These are phyloP conservation scores for Penicillium sp. DNA, from an alignment of 2,329 filamentous ascomycete species.

Conservation along the genomic window DNA sequence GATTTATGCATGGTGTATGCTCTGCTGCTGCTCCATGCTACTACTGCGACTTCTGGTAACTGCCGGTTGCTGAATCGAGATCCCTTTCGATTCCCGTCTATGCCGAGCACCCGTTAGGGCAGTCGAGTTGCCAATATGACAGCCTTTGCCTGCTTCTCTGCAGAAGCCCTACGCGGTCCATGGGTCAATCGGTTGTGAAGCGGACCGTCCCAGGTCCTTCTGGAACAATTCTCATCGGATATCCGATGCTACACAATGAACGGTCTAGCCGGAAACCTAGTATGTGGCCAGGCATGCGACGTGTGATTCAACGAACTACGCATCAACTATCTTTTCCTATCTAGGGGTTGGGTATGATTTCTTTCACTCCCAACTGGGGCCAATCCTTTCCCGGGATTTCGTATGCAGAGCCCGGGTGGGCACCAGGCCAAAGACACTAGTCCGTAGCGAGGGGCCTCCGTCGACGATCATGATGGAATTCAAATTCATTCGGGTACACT, in stretches of 20 bases:
- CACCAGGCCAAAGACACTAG: slow-evolving; percentile 7
- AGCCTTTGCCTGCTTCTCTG: not conserved
- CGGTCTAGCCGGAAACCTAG: not conserved
- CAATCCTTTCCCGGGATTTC: slow-evolving; percentile 1
- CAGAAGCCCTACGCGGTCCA: slow-evolving; percentile 6
- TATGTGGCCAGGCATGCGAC: slow-evolving; percentile 4
- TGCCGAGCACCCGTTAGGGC: slow-evolving; percentile 17
- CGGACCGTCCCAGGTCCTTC: slow-evolving; percentile 16
- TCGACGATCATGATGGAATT: slow-evolving; percentile 18
- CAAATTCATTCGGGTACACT: slow-evolving; percentile 1
- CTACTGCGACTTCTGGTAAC: not conserved
- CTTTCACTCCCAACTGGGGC: not conserved
- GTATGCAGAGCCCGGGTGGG: slow-evolving; percentile 4
- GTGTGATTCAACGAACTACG: not conserved
- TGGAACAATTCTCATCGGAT: slow-evolving; percentile 4
- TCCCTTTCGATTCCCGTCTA: not conserved
- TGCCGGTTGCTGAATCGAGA: slow-evolving; percentile 5
- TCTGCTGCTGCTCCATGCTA: not conserved
- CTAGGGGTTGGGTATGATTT: not conserved
- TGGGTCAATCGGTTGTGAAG: slow-evolving; percentile 19
- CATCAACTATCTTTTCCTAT: not conserved
- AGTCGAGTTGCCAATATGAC: slow-evolving; percentile 15
- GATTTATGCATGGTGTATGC: not conserved
- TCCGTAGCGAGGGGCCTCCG: slow-evolving; percentile 6
- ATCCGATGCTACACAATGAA: not conserved